Conservation (phyloP, 768 basidiomycete species). For the Vishniacozyma victoriae region DNA sequence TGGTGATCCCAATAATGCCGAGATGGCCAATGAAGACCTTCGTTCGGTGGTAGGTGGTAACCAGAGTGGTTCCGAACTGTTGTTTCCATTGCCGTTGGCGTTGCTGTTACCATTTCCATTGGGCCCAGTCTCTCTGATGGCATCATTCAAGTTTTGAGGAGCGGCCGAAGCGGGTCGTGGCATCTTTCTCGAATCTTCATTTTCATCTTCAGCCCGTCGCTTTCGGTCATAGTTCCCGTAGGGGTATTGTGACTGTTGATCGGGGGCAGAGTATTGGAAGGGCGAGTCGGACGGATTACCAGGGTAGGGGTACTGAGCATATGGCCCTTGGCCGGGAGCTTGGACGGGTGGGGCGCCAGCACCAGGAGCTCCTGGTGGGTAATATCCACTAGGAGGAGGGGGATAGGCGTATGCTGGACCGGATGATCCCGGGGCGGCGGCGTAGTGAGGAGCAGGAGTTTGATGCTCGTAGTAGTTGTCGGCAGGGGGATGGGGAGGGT, state of each 20-base stretch:
- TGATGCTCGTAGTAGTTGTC: slow-evolving; percentile 21
- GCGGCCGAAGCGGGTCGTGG: slow-evolving; percentile 2
- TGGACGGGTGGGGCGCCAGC: not conserved
- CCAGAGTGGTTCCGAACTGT: slow-evolving; percentile 27
- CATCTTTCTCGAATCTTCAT: slow-evolving; percentile 15
- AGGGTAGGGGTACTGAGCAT: slow-evolving; percentile 4
- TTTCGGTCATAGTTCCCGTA: slow-evolving; percentile 21
- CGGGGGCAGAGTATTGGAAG: slow-evolving; percentile 29
- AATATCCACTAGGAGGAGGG: slow-evolving; percentile 3
- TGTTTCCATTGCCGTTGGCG: not conserved
- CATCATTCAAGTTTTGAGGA: slow-evolving; percentile 17
- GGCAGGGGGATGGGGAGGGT: not conserved
- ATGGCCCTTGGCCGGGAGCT: not conserved
- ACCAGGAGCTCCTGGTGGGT: not conserved
- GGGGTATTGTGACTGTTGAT: slow-evolving; percentile 4
- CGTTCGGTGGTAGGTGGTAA: slow-evolving; percentile 33
- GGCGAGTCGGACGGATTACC: slow-evolving; percentile 26
- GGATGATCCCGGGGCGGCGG: slow-evolving; percentile 17
- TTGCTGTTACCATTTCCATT: not conserved
- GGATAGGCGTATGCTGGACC: slow-evolving; percentile 13
- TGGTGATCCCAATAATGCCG: slow-evolving; percentile 38
- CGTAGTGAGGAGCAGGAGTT: slow-evolving; percentile 9
- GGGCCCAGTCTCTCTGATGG: not conserved
- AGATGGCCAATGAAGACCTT: slow-evolving; percentile 37
- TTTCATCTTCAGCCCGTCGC: slow-evolving; percentile 21